Percentiles rank a stretch among this genome's conserved stretches.
Conservation (phyloP, 257 asterid species). For the Buddleja alternifolia region DNA sequence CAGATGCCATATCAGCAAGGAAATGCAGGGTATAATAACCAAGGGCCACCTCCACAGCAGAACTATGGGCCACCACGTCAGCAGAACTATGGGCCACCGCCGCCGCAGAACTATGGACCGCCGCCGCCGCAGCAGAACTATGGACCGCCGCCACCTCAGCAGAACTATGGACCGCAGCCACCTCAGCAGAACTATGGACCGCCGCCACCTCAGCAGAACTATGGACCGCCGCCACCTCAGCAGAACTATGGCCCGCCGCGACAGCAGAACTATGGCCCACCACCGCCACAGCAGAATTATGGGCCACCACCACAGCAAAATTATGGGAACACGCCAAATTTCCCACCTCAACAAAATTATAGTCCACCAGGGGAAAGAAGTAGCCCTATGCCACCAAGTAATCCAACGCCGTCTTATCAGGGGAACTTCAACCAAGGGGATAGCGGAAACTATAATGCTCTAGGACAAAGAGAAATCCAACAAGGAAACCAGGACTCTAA, state of each 20-base stretch:
- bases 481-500: constrained; percentile 30
- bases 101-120: constrained; percentile 20
- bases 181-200: constrained; percentile 39
- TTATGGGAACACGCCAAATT: too few relatives aligned
- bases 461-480: constrained; percentile 35
- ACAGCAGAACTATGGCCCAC: constrained; percentile 29
- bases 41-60: constrained; percentile 40
- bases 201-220: constrained; percentile 27
- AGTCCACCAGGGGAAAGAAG: constrained; percentile 36
- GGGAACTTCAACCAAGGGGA: constrained; percentile 32
- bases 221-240: constrained; percentile 25
- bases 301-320: constrained; percentile 46
- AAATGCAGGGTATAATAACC: constrained; percentile 22
- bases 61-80: constrained; percentile 23
- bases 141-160: constrained; percentile 44
- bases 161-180: constrained; percentile 39
- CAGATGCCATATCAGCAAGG: constrained; percentile 32
- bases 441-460: constrained; percentile 26
- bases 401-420: constrained; percentile 31
- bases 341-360: constrained; percentile 35
- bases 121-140: constrained; percentile 33
- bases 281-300: constrained; percentile 31
- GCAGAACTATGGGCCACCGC: constrained; percentile 26
- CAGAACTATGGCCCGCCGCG: constrained; percentile 32
- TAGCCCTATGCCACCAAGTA: constrained; percentile 34